Evolutionary conservation across 2,329 filamentous ascomycete species (phyloP), one percentile per base, ranked within the genome.

Genomic region (Aspergillus nomiae): DNA sequence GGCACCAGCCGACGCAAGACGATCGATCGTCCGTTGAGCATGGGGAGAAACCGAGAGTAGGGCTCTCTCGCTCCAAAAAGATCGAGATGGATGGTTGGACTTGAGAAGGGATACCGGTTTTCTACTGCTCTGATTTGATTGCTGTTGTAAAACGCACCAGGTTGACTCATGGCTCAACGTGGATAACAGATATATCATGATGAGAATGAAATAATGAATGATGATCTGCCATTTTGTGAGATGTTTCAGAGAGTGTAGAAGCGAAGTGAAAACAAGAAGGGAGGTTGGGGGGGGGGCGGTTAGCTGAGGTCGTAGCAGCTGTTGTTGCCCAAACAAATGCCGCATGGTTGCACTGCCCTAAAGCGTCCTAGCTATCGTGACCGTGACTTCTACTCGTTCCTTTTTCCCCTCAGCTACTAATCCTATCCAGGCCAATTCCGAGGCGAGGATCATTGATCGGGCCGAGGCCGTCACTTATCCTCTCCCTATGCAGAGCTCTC

Each of bases 141-240:
- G 34, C 48, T 34, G 28, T 24, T 51, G 10, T 32, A n/a, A 21
- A 50, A 51, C 21, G 7, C 14, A 9, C 10, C 4, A 32, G 28
- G 26, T 21, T 51, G 28, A 14, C 4, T 11, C 12, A 51, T n/a
- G 19, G 14, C 28, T 30, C 9, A 51, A 32, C 9, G 16, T 32
- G 11, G 51, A 55, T 24, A 34, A 16, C 32, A 36, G 51, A 10
- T 55, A 19, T 24, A 55, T 55, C 51, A 41, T 55, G 32, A 55
- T 55, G 51, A 55, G 51, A 38, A 55, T 55, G 51, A 55, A 38
- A 55, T 55, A 55, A 55, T 55, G 51, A 55, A 41, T 38, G 34
- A 55, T 28, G 51, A 55, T 14, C 32, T 51, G 21, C 48, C 7
- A 19, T 30, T 19, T 21, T 28, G 3, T 28, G 3, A 24, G 48